A percentile compares a stretch with the other conserved stretches of the same genome.
Conservation (phyloP, 345 rosid genomes). For the Pelargonium nanum region DNA sequence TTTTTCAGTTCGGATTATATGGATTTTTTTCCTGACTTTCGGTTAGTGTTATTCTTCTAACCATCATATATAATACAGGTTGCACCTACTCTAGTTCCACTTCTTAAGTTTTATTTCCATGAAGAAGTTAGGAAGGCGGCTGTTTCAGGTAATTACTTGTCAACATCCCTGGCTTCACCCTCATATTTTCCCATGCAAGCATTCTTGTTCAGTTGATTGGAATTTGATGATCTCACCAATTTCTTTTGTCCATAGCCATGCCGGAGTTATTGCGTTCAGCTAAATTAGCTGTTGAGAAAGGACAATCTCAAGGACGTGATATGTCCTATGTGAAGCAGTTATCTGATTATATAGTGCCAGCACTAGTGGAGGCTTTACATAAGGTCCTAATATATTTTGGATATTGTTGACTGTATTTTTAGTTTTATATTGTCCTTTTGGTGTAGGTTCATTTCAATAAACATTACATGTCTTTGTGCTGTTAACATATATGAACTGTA, state of each 20-base stretch:
- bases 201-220: neutral
- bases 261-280: constrained; percentile 94
- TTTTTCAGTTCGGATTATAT: constrained; percentile 5
- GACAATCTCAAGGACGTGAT: constrained; percentile 71
- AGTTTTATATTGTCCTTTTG: neutral
- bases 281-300: constrained; percentile 91
- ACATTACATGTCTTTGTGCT: neutral
- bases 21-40: neutral
- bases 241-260: constrained; percentile 51
- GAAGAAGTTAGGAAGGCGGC: constrained; percentile 99
- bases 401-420: neutral
- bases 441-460: neutral
- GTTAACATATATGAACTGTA: constrained; percentile 4
- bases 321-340: constrained; percentile 83
- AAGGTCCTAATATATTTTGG: constrained; percentile 38
- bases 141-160: constrained; percentile 64
- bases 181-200: neutral
- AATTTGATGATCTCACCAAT: neutral
- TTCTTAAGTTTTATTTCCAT: constrained; percentile 95
- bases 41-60: neutral
- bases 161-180: constrained; percentile 3
- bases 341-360: constrained; percentile 86
- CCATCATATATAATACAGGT: constrained; percentile 39
- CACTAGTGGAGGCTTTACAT: constrained; percentile 88
- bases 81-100: constrained; percentile 90